phyloP scores from a whole-genome alignment of 2,329 filamentous ascomycete genomes.

The Hypoxylon sp. region DNA sequence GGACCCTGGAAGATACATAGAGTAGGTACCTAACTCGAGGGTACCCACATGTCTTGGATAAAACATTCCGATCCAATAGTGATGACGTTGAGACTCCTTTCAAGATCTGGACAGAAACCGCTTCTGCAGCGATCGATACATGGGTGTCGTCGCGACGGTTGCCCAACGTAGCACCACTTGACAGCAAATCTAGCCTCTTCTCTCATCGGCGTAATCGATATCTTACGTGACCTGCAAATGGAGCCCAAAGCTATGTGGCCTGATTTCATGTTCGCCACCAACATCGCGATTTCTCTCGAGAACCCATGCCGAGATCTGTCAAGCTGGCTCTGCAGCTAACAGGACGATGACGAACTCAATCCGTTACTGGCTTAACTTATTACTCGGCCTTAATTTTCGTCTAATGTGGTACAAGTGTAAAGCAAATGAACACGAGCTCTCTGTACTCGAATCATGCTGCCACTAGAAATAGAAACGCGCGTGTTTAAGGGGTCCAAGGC shows the following conservation, averaged over 20 bases:
- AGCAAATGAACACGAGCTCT: neutral
- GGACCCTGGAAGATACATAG: neutral
- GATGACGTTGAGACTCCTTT: conserved; percentile 28
- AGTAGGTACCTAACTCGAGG: neutral
- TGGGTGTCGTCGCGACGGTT: neutral
- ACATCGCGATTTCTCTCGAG: neutral
- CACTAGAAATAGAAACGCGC: conserved; percentile 5
- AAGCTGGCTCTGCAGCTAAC: conserved; percentile 1
- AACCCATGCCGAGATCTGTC: neutral
- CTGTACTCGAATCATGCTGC: neutral
- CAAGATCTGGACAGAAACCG: conserved; percentile 43
- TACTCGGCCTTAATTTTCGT: conserved; percentile 2
- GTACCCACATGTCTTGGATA: conserved; percentile 14
- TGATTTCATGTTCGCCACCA: neutral
- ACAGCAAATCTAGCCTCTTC: conserved; percentile 10
- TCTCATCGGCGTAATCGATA: neutral
- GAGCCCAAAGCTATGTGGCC: neutral
- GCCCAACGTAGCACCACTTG: conserved; percentile 13
- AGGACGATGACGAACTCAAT: neutral
- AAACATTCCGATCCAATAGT: conserved; percentile 38
- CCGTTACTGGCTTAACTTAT: neutral
- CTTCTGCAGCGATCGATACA: conserved; percentile 44
- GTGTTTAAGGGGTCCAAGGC: conserved; percentile 18
- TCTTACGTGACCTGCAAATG: conserved; percentile 2
- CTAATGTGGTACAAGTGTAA: conserved; percentile 18